Evolutionary conservation across 2,329 filamentous ascomycete species (phyloP), one percentile per base, ranked within the genome.

Genomic region (Grosmannia clavigera): DNA sequence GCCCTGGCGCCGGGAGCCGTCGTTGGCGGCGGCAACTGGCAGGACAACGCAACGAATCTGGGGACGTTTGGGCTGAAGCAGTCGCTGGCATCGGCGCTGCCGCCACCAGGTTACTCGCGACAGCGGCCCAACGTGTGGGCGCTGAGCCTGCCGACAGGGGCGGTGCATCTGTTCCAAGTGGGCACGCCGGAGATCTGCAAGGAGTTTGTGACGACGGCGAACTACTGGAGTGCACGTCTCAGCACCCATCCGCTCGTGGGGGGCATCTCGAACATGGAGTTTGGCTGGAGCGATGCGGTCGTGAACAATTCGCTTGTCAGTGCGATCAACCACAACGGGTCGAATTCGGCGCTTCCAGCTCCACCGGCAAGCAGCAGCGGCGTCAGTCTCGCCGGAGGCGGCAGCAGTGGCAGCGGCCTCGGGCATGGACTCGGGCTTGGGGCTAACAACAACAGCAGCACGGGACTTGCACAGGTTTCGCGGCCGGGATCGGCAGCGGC

Each of bases 21-120:
- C 7, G 94, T 97, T 2, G 94, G 94, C 65, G 94, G 94, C 62
- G 94, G 94, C 29, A 97, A 99, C 71, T 99, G 94, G 94, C 92
- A 92, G 71, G 92, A 96, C 66, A 97, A 95, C 69, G 94, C 94
- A 5, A 91, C 95, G 64, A 90, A 86, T 64, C 78, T 96, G 11
- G 92, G 90, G 67, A 87, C 86, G 25, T 97, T 96, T 71, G 85
- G 88, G 52, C 82, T 99, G 9, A 84, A 92, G 25, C 92, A 97
- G 71, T 95, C 92, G 0, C 88, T 97, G 65, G 94, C 94, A 12
- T 96, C 90, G 60, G 85, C 88, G 0, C 81, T 99, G 16, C 94
- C 94, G 10, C 82, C 91, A 0, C 92, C 94, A 0, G 94, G 94
- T 12, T 97, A 97, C 73, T 96, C 91, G 40, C 91, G 95, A 68